Conservation (phyloP, 1,284 basidiomycete genomes). For the Cryptococcus wingfieldii region DNA sequence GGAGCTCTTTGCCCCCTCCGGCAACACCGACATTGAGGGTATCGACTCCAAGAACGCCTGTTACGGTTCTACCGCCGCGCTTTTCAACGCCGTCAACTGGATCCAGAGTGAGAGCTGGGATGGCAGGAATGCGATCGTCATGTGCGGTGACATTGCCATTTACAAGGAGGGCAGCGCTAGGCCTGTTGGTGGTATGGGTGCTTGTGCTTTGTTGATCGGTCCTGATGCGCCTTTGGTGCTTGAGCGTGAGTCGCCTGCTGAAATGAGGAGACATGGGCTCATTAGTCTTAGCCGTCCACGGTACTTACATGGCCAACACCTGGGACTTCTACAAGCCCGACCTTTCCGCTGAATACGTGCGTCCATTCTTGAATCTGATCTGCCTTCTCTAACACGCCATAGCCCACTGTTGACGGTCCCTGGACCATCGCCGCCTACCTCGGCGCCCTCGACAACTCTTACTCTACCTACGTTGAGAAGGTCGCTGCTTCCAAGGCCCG, state of each 20-base stretch:
- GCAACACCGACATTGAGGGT: constrained; percentile 97
- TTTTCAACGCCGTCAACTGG: constrained; percentile 98
- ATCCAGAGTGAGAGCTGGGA: constrained; percentile 97
- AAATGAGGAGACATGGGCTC: background rate
- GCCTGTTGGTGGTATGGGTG: constrained; percentile 95
- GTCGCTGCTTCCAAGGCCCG: constrained; percentile 56
- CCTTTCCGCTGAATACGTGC: constrained; percentile 55
- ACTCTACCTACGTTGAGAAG: constrained; percentile 82
- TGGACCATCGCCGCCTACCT: constrained; percentile 95
- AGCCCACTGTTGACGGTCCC: constrained; percentile 96
- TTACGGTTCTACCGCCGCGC: constrained; percentile 95
- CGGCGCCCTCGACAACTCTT: constrained; percentile 85
- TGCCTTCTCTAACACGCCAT: constrained; percentile 6
- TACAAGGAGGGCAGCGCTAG: constrained; percentile 94
- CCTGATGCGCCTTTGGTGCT: constrained; percentile 92
- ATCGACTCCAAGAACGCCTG: constrained; percentile 99
- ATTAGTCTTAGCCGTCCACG: constrained; percentile 75
- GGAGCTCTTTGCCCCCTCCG: constrained; percentile 88
- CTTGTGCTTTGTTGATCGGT: constrained; percentile 89
- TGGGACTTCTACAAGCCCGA: constrained; percentile 99
- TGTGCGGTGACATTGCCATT: constrained; percentile 95
- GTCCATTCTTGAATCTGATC: background rate
- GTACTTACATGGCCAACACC: constrained; percentile 94
- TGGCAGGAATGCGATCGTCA: constrained; percentile 94
- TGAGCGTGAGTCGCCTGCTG: constrained; percentile 67